A percentile compares a stretch with the other conserved stretches of the same genome.
phyloP scores from a whole-genome alignment of 345 rosid genomes.

The Erucastrum elatum region DNA sequence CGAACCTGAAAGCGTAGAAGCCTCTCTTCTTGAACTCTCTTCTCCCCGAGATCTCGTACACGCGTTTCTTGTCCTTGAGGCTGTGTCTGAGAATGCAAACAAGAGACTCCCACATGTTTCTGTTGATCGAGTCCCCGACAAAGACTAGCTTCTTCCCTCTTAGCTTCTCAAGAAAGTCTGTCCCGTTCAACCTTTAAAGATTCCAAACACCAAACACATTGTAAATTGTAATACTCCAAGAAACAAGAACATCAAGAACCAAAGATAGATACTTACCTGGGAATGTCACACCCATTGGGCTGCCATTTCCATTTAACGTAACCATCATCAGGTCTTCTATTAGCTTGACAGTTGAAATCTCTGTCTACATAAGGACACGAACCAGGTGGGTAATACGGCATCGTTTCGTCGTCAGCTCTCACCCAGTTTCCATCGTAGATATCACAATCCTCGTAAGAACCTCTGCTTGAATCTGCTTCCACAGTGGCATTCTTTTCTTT shows the following conservation, averaged over 20 bases:
- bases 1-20: slow-evolving; percentile 75
- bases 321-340: slow-evolving; percentile 74
- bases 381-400: slow-evolving; percentile 70
- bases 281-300: slow-evolving; percentile 65
- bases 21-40: slow-evolving; percentile 80
- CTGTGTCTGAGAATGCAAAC: slow-evolving; percentile 78
- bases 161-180: slow-evolving; percentile 76
- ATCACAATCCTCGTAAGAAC: slow-evolving; percentile 51
- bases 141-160: slow-evolving; percentile 84
- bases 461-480: slow-evolving; percentile 20
- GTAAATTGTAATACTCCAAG: background rate
- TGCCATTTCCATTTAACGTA: slow-evolving; percentile 84
- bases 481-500: slow-evolving; percentile 4
- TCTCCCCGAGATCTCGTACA: slow-evolving; percentile 73
- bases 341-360: slow-evolving; percentile 69
- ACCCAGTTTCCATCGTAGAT: slow-evolving; percentile 81
- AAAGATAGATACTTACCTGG: background rate
- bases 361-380: slow-evolving; percentile 81
- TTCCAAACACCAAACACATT: slow-evolving; percentile 7
- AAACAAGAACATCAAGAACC: slow-evolving; percentile 9
- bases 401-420: slow-evolving; percentile 53
- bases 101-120: slow-evolving; percentile 97
- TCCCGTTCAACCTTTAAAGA: slow-evolving; percentile 60
- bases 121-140: slow-evolving; percentile 81
- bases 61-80: slow-evolving; percentile 60